Conservation (phyloP, 768 basidiomycete species). For the Xerocomus spinulosus region DNA sequence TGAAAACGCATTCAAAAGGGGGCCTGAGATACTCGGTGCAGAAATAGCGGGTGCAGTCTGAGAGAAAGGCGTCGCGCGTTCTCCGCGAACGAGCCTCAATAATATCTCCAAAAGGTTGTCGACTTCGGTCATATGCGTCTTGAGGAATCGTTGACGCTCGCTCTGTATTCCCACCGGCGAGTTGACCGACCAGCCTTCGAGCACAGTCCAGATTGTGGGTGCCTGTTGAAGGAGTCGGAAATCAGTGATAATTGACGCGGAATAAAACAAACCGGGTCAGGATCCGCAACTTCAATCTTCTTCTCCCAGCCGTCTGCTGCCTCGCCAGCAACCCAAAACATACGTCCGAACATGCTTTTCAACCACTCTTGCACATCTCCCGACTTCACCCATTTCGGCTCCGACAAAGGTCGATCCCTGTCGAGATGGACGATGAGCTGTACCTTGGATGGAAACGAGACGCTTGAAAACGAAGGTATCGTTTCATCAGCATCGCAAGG, state of each 20-base stretch:
- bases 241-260: neutral
- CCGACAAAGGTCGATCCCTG: conserved; percentile 81
- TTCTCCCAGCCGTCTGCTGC: conserved; percentile 92
- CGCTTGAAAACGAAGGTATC: conserved; percentile 68
- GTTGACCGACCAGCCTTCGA: conserved; percentile 86
- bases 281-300: conserved; percentile 88
- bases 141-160: conserved; percentile 84
- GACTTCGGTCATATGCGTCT: conserved; percentile 79
- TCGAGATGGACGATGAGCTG: conserved; percentile 80
- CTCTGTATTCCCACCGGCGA: conserved; percentile 70
- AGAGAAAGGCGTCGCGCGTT: conserved; percentile 69
- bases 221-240: conserved; percentile 46
- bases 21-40: conserved; percentile 61
- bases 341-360: conserved; percentile 79
- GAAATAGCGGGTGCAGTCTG: conserved; percentile 59
- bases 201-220: conserved; percentile 85
- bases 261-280: conserved; percentile 75
- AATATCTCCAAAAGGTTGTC: conserved; percentile 93
- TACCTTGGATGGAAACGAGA: conserved; percentile 47
- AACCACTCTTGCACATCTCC: conserved; percentile 95
- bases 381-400: conserved; percentile 95
- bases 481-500: conserved; percentile 51
- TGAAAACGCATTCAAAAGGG: conserved; percentile 62
- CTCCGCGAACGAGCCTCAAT: conserved; percentile 86
- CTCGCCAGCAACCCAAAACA: conserved; percentile 82